A percentile compares a stretch with the other conserved stretches of the same genome.
These are phyloP conservation scores for Ganoderma leucocontextum DNA, from an alignment of 1,284 basidiomycete species.

Conservation along the genomic window DNA sequence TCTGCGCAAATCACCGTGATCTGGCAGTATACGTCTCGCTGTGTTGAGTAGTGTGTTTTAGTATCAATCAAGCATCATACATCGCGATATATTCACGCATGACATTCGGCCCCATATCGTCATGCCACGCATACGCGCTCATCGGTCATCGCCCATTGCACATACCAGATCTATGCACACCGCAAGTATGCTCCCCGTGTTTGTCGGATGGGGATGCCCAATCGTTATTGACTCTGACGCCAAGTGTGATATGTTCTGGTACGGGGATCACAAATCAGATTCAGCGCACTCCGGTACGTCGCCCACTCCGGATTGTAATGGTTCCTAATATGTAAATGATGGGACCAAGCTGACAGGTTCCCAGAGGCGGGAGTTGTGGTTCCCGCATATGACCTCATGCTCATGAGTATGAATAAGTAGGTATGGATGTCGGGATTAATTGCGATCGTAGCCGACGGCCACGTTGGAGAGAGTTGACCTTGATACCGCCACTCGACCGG, in stretches of 20 bases:
- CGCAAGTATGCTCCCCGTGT: background rate
- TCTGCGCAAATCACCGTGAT: slow-evolving; percentile 16
- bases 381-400: slow-evolving; percentile 3
- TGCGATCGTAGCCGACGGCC: background rate
- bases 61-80: slow-evolving; percentile 29
- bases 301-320: background rate
- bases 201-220: background rate
- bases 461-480: background rate
- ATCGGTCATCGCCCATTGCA: background rate
- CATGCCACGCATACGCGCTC: background rate
- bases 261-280: background rate
- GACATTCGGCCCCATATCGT: background rate
- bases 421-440: background rate
- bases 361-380: background rate
- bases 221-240: background rate
- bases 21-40: slow-evolving; percentile 30
- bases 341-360: background rate
- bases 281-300: background rate
- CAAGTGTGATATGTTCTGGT: background rate
- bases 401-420: background rate
- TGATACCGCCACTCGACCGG: background rate
- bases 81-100: slow-evolving; percentile 3
- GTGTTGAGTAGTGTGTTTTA: slow-evolving; percentile 35
- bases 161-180: background rate
- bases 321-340: background rate